Evolutionary conservation across 163 green algal species (phyloP), one percentile per base, ranked within the genome.

Genomic region (Chloromonas sp.): DNA sequence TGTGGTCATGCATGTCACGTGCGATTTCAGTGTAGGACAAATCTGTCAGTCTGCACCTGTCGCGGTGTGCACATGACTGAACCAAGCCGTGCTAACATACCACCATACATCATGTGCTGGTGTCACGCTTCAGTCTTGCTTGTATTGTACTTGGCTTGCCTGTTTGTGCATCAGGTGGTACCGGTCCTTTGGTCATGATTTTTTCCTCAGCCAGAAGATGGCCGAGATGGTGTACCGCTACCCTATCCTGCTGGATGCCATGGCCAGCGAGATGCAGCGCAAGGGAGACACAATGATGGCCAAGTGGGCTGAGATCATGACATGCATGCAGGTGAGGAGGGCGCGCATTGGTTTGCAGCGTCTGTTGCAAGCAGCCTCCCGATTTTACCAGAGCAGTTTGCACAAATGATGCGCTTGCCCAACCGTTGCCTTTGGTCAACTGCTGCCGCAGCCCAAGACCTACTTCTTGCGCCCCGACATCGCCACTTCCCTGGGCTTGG

Each of bases 241-340:
- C 88, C 95, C 95, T 81, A 95, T 98, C 87, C 87, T 98, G 82
- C 91, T 98, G 90, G 95, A 98, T 82, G 95, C 95, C 0, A 92
- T 93, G 80, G 95, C 95, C 60, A 94, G 91, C 78, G 95, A 98
- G 89, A 95, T 96, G 88, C 91, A 96, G 90, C 93, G 91, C 83
- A 91, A 94, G 87, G 71, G 82, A 1, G 94, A 98, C 87, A 77
- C 86, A 58, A 96, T 98, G 91, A 98, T 98, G 94, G 81, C 87
- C 78, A 95, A 94, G 89, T 92, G 89, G 88, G 90, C 87, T 14
- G 89, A 94, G 88, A 92, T 96, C 82, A 97, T 96, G 92, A 98
- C 94, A 81, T 93, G 92, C 92, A 97, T 98, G 93, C 90, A 92
- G 13, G 94, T 92, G 71, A 97, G 96, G 91, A 2, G 2, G 14